Evolutionary conservation across 139 green algal genomes (phyloP), one percentile per base, ranked within the genome.

Genomic region (Medakamo hakoo): DNA sequence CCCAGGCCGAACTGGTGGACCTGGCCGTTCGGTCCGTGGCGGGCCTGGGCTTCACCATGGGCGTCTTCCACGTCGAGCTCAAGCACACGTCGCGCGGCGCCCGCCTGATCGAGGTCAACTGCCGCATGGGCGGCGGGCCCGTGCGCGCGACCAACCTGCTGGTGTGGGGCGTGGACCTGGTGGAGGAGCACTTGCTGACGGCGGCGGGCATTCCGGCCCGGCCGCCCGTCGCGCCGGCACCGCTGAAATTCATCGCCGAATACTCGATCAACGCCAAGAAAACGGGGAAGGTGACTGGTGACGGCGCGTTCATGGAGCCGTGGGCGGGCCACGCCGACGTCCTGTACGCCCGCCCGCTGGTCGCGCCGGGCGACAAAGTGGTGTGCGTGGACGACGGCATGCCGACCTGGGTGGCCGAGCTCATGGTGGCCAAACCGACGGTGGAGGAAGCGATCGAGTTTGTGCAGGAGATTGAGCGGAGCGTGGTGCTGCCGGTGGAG

Each of bases 51-150:
- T 75, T 84, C 23, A 29, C 60, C 19, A 63, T 60, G 27, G 68
- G 68, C 48, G 86, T 92, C n/a, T 90, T 91, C 74, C 87, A 94
- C 70, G 88, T 95, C 62, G 88, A 95, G 77, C 60, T 68, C 69
- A 95, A 95, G 79, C 87, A 84, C 75, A 95, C 88, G 4, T 73
- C 57, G 30, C 68, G 75, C 57, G 87, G 86, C 24, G 65, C 86
- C 14, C 75, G 81, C 14, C 76, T 92, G 27, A 92, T 94, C 58
- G 86, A 94, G 78, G 80, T 95, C 71, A 95, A 95, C 74, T 83
- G 77, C 70, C 80, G 88, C 68, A 94, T 95, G 88, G 88, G 88
- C 0, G 88, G 88, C 4, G 88, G 88, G 3, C 87, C 87, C 1
- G 88, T 95, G 57, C 72, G 73, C 30, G 70, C 60, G 29, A 84